These are phyloP conservation scores for Plasmodium chabaudi DNA, from an alignment of 169 alveolate species.

Conservation along the genomic window DNA sequence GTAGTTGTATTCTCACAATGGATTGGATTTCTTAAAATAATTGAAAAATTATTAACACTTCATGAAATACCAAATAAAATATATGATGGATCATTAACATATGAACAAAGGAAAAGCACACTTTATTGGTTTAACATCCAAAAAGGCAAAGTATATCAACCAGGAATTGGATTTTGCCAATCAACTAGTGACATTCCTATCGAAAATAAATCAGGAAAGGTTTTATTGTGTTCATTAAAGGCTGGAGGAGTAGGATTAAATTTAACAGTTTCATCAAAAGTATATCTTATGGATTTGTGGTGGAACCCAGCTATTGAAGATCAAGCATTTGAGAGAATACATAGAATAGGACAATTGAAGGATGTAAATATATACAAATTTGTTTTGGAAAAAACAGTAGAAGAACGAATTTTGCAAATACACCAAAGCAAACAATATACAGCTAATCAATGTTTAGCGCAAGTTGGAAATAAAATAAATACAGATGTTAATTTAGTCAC, in stretches of 20 bases:
- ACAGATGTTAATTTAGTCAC: constrained; percentile 44
- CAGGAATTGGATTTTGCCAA: constrained; percentile 49
- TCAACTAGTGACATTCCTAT: constrained; percentile 33
- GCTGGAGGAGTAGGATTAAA: constrained; percentile 94
- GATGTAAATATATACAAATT: constrained; percentile 88
- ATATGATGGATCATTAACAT: constrained; percentile 67
- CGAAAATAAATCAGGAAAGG: constrained; percentile 78
- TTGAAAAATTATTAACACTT: constrained; percentile 46
- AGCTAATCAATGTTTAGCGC: constrained; percentile 53
- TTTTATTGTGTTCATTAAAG: constrained; percentile 86
- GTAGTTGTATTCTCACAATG: constrained; percentile 77
- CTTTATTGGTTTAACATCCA: constrained; percentile 73
- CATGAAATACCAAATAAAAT: constrained; percentile 67
- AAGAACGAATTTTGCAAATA: constrained; percentile 89
- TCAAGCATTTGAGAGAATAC: constrained; percentile 95
- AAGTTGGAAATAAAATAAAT: constrained; percentile 60
- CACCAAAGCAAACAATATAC: constrained; percentile 80
- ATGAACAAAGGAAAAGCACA: constrained; percentile 46
- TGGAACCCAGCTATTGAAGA: constrained; percentile 94
- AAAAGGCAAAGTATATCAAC: constrained; percentile 64
- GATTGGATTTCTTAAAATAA: constrained; percentile 75
- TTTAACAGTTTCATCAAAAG: constrained; percentile 87
- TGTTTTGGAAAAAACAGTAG: constrained; percentile 85
- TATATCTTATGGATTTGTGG: constrained; percentile 91
- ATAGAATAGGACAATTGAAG: constrained; percentile 94